Conservation (phyloP, 2,329 filamentous ascomycete species). For the Chaetomium sp. region DNA sequence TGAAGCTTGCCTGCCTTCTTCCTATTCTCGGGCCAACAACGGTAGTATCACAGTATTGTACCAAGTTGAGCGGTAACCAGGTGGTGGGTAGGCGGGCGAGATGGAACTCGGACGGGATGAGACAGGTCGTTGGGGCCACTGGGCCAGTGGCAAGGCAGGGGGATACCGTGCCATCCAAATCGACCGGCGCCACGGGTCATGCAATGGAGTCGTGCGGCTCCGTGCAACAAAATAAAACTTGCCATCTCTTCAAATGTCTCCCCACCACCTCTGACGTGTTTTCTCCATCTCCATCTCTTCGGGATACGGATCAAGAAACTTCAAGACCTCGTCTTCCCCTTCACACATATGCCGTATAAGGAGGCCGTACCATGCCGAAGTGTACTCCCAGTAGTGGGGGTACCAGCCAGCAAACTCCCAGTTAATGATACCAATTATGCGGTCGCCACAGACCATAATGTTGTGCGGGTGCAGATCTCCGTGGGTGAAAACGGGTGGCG, state of each 20-base stretch:
- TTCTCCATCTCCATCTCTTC: conserved; percentile 47
- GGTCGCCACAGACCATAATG: conserved; percentile 41
- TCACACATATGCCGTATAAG: conserved; percentile 43
- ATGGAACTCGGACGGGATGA: too few relatives aligned
- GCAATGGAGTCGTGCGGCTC: too few relatives aligned
- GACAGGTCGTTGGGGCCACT: too few relatives aligned
- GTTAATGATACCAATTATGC: conserved; percentile 44
- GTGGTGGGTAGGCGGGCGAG: too few relatives aligned
- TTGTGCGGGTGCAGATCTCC: conserved; percentile 49
- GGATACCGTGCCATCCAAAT: too few relatives aligned
- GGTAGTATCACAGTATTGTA: too few relatives aligned
- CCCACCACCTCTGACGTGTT: conserved; percentile 14
- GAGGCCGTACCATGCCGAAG: conserved; percentile 33
- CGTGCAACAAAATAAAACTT: too few relatives aligned
- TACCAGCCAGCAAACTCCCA: conserved; percentile 43
- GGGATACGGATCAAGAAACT: conserved; percentile 44
- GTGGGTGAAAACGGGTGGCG: conserved; percentile 50
- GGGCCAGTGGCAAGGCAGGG: too few relatives aligned
- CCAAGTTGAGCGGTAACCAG: too few relatives aligned
- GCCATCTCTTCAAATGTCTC: background rate
- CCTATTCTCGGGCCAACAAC: too few relatives aligned
- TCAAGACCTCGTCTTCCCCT: conserved; percentile 39
- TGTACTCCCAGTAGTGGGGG: conserved; percentile 43
- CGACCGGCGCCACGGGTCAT: too few relatives aligned
- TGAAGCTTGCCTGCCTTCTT: too few relatives aligned